These are phyloP conservation scores for Chamaecrista fasciculata DNA, from an alignment of 306 rosid species.

Conservation along the genomic window DNA sequence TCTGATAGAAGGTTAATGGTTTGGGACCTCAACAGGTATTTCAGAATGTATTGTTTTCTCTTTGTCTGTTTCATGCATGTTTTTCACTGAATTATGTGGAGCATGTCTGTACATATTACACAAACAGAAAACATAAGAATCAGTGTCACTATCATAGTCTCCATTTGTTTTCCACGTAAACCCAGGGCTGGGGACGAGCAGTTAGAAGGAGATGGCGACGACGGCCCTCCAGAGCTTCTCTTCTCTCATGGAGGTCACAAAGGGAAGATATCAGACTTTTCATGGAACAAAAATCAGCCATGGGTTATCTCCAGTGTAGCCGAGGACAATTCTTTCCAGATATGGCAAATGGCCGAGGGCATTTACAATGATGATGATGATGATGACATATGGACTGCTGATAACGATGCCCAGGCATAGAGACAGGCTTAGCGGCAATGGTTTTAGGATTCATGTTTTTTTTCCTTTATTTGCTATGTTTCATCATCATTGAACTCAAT, in stretches of 20 bases:
- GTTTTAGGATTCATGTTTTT: not conserved
- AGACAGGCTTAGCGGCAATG: not conserved
- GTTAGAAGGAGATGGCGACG: slow-evolving; percentile 77
- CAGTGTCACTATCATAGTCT: not conserved
- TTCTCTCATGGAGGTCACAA: slow-evolving; percentile 91
- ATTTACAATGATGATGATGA: slow-evolving; percentile 57
- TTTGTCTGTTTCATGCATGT: not conserved
- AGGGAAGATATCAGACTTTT: slow-evolving; percentile 88
- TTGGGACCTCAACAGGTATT: slow-evolving; percentile 95
- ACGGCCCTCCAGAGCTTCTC: slow-evolving; percentile 86
- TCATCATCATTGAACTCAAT: not conserved
- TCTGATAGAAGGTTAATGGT: slow-evolving; percentile 88
- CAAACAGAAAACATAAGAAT: not conserved
- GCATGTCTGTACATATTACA: not conserved
- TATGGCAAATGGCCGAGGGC: slow-evolving; percentile 85
- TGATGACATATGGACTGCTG: slow-evolving; percentile 27
- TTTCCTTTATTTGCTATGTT: not conserved
- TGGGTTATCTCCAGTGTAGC: slow-evolving; percentile 92
- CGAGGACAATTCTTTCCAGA: slow-evolving; percentile 80
- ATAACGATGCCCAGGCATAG: slow-evolving; percentile 3
- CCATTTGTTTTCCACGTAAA: slow-evolving; percentile 4
- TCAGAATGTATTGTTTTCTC: slow-evolving; percentile 1
- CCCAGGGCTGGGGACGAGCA: slow-evolving; percentile 86
- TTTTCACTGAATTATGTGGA: not conserved
- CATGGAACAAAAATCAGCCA: slow-evolving; percentile 77